Evolutionary conservation across 768 basidiomycete genomes (phyloP), one percentile per base, ranked within the genome.

Genomic region (Mrakia frigida): DNA sequence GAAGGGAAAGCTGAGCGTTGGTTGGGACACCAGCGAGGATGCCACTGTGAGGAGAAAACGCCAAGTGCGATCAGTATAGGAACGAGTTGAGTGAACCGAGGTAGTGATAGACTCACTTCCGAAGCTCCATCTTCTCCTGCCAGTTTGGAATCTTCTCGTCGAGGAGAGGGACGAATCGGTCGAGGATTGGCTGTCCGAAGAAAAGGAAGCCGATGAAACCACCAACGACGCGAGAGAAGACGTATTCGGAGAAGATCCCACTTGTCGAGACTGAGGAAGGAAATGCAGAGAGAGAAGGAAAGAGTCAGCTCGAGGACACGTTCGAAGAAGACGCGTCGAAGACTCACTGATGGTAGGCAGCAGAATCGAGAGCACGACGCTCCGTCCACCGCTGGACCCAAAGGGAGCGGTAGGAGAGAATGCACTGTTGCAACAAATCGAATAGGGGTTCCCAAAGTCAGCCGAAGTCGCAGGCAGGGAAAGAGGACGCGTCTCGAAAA

Each of bases 1-100:
- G 84, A 31, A 86, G 77, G 18, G 85, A 80, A 14, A 87, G 83
- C 76, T 87, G 86, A 41, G 85, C 84, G 77, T 87, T 86, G 60
- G 86, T 86, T 13, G 86, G 86, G 0, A 85, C 84, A 28, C 85
- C 85, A 2, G 79, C 79, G 37, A 87, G 81, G 59, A 86, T 78
- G 16, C 85, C 80, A 67, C 82, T 83, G 74, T 33, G 53, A 16
- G 43, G 18, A 50, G 46, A 18, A 0, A 13, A 53, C 0, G 14
- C 11, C 3, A 41, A 6, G 18, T 68, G 31, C n/a, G n/a, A n/a
- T 35, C 11, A 23, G 37, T 14, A 23, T 37, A 14, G 13, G 3
- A 2, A 52, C 1, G 18, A 10, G 25, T 5, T 5, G 35, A 50
- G 56, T 52, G n/a, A 63, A 31, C 6, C 13, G 60, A 60, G 75